A percentile compares a stretch with the other conserved stretches of the same genome.
Evolutionary conservation across 305 asterid genomes (phyloP).

Genomic region (Fraxinus angustifolia): DNA sequence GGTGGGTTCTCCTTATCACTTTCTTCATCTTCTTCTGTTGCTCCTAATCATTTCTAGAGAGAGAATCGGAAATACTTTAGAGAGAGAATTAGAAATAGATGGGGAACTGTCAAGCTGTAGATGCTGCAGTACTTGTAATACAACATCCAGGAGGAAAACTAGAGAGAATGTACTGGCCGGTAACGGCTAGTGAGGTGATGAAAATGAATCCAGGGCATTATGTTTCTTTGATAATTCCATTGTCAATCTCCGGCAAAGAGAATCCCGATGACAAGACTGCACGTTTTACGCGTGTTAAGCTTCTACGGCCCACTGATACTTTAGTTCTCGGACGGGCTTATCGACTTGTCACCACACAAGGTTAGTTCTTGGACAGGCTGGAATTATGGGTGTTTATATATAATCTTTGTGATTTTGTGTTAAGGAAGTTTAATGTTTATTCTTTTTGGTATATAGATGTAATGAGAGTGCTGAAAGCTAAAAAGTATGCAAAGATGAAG

Average conservation of each 20-base stretch:
- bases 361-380: conserved; percentile 22
- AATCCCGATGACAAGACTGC: conserved; percentile 39
- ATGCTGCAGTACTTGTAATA: conserved; percentile 87
- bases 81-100: conserved; percentile 31
- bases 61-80: neutral
- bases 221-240: conserved; percentile 79
- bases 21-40: conserved; percentile 21
- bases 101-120: conserved; percentile 97
- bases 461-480: conserved; percentile 71
- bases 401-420: neutral
- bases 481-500: conserved; percentile 75
- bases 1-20: conserved; percentile 30
- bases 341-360: conserved; percentile 88
- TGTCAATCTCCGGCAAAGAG: conserved; percentile 25
- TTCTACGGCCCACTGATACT: conserved; percentile 70
- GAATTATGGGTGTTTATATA: neutral
- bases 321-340: conserved; percentile 81
- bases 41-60: conserved; percentile 10
- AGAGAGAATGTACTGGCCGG: conserved; percentile 75
- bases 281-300: conserved; percentile 74
- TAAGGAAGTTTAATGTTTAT: neutral
- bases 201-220: conserved; percentile 88
- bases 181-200: conserved; percentile 79
- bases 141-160: conserved; percentile 81
- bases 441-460: conserved; percentile 46